These are phyloP conservation scores for Sphaerostilbella broomeana DNA, from an alignment of 2,329 filamentous ascomycete species.

Conservation along the genomic window DNA sequence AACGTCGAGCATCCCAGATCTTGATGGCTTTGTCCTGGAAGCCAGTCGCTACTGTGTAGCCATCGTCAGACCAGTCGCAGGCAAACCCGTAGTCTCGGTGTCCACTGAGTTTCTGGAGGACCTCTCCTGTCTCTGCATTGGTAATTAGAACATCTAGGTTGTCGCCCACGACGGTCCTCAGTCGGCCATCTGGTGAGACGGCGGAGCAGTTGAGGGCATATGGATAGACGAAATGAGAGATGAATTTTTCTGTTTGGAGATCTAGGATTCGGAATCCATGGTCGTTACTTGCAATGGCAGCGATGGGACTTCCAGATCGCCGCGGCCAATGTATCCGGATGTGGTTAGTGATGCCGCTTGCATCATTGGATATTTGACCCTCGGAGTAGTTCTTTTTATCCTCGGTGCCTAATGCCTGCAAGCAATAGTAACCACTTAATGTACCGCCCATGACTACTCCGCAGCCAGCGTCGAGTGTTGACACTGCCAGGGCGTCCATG, in stretches of 20 bases:
- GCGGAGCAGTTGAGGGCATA: conserved; percentile 67
- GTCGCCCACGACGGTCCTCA: conserved; percentile 70
- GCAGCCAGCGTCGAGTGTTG: conserved; percentile 45
- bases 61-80: conserved; percentile 74
- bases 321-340: conserved; percentile 51
- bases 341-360: conserved; percentile 59
- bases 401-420: conserved; percentile 39
- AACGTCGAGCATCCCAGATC: conserved; percentile 70
- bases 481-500: conserved; percentile 35
- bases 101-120: conserved; percentile 51
- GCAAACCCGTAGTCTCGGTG: conserved; percentile 69
- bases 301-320: conserved; percentile 44
- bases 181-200: conserved; percentile 61
- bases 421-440: conserved; percentile 50
- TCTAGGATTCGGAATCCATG: conserved; percentile 52
- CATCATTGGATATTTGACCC: conserved; percentile 41
- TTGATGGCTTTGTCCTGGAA: conserved; percentile 68
- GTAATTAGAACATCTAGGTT: conserved; percentile 58
- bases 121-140: conserved; percentile 58
- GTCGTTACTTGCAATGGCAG: conserved; percentile 59
- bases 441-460: conserved; percentile 54
- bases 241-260: conserved; percentile 51
- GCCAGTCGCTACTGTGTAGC: conserved; percentile 68
- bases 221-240: conserved; percentile 45
- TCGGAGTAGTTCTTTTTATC: conserved; percentile 30